Evolutionary conservation across 2,329 filamentous ascomycete species (phyloP).

Genomic region (Neofusicoccum parvum): DNA sequence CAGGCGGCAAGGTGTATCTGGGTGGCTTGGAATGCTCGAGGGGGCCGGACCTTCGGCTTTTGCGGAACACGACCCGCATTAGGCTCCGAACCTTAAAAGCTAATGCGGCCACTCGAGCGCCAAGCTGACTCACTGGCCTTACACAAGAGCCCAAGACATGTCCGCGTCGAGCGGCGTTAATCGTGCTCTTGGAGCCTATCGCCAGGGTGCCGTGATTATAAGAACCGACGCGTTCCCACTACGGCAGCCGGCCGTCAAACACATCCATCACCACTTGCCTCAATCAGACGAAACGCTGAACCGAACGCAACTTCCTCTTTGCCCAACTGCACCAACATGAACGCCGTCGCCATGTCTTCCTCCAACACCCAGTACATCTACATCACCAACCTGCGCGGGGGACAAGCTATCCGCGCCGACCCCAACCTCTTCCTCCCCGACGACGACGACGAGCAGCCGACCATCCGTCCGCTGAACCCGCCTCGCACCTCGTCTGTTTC

Average conservation of each 20-base stretch:
- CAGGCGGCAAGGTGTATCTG: conserved; percentile 9
- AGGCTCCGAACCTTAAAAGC: conserved; percentile 16
- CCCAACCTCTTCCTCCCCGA: conserved; percentile 13
- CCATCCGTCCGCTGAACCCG: conserved; percentile 3
- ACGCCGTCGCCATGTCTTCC: not conserved
- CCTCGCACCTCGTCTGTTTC: conserved; percentile 15
- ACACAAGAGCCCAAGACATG: conserved; percentile 2
- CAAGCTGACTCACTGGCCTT: conserved; percentile 12
- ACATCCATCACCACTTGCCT: not conserved
- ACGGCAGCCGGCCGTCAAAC: not conserved
- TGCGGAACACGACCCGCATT: conserved; percentile 14
- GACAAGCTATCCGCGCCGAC: conserved; percentile 20
- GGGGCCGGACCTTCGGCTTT: not conserved
- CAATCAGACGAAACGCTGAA: not conserved
- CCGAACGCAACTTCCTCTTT: not conserved
- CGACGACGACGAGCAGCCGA: conserved; percentile 6
- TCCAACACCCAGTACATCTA: conserved; percentile 20
- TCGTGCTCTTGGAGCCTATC: not conserved
- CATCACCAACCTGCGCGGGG: conserved; percentile 23
- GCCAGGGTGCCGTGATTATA: conserved; percentile 1
- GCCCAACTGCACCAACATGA: not conserved
- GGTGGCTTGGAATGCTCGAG: not conserved
- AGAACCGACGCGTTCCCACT: not conserved
- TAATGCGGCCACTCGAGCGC: not conserved
- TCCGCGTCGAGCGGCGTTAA: conserved; percentile 6